A percentile compares a stretch with the other conserved stretches of the same genome.
Evolutionary conservation across 768 basidiomycete species (phyloP).

Genomic region (Tylopilus balloui): DNA sequence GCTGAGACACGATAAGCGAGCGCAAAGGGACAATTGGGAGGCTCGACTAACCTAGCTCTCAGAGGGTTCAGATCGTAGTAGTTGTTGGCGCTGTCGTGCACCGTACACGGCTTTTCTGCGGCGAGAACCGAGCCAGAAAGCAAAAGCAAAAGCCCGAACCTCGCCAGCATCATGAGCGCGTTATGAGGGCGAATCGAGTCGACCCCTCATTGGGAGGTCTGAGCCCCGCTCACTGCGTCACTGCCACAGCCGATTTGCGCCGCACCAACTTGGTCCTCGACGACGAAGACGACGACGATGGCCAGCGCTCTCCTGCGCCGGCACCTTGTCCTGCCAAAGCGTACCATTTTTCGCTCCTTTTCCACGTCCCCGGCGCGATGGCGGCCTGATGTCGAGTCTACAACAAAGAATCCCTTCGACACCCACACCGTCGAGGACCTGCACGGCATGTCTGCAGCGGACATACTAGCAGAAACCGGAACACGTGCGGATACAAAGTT

Average conservation of each 20-base stretch:
- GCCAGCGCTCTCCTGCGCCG: slow-evolving; percentile 64
- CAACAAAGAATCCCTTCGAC: slow-evolving; percentile 49
- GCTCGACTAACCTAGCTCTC: slow-evolving; percentile 44
- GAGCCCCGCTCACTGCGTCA: slow-evolving; percentile 3
- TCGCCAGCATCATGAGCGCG: slow-evolving; percentile 2
- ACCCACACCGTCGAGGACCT: slow-evolving; percentile 81
- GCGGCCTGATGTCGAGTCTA: slow-evolving; percentile 23
- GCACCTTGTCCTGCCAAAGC: slow-evolving; percentile 39
- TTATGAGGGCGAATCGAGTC: slow-evolving; percentile 9
- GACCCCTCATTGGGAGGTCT: slow-evolving; percentile 27
- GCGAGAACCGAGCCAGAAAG: slow-evolving; percentile 18
- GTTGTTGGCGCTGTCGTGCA: slow-evolving; percentile 43
- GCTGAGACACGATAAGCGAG: slow-evolving; percentile 35
- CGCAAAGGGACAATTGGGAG: background rate
- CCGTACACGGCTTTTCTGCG: slow-evolving; percentile 58
- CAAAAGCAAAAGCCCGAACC: background rate
- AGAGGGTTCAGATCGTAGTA: slow-evolving; percentile 68
- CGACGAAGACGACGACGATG: slow-evolving; percentile 47
- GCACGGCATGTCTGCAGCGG: slow-evolving; percentile 70
- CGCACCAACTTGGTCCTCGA: slow-evolving; percentile 20
- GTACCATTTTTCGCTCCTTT: slow-evolving; percentile 23
- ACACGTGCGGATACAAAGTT: slow-evolving; percentile 71
- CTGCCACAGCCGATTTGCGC: slow-evolving; percentile 28
- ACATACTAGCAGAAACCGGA: slow-evolving; percentile 75
- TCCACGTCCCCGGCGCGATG: slow-evolving; percentile 24